Base-by-base conservation (phyloP, 768 basidiomycete species). In the Termitomyces sp. region DNA sequence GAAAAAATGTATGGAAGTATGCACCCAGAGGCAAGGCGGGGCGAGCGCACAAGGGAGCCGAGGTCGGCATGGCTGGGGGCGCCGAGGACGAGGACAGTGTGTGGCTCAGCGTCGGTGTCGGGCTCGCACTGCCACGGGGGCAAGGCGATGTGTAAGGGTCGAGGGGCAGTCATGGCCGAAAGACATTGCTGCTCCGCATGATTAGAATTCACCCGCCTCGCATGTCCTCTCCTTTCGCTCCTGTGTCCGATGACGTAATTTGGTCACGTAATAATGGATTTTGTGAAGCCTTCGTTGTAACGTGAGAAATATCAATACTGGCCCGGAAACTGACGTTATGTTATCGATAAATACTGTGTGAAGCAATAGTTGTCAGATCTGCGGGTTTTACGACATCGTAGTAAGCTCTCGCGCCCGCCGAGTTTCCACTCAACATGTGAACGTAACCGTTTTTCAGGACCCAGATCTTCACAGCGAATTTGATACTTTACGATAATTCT, bases 11-110 rank as follows among this genome's bases (percentile, higher is more conserved):
- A n/a, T n/a, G n/a, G n/a, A n/a, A n/a, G n/a, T n/a, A n/a, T n/a
- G n/a, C n/a, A n/a, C n/a, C n/a, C n/a, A n/a, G 67, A 50, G 5
- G 67, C 38, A 10, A 79, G 73, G 28, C 62, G 64, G 0, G 67
- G 61, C 0, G 76, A 74, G n/a, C 67, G 62, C 11, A 76, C 60
- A 1, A 80, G 64, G 0, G 76, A 72, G 8, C 60, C 60, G 18
- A 80, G 65, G 58, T 76, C 76, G 13, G 65, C 54, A 16, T 59
- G 57, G 0, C 66, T 58, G 0, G 77, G 76, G 2, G 73, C 75
- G 54, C 76, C 76, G 30, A 79, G 70, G 35, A 78, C 58, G 60
- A 79, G 73, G 44, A 79, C 59, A 55, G 74, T 67, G 56, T 69
- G 68, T 1, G 55, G 48, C 2, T 54, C 40, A 6, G 60, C 44